Evolutionary conservation across 192 early-diverging fungal species (phyloP).

Genomic region (Dissophora globulifera): DNA sequence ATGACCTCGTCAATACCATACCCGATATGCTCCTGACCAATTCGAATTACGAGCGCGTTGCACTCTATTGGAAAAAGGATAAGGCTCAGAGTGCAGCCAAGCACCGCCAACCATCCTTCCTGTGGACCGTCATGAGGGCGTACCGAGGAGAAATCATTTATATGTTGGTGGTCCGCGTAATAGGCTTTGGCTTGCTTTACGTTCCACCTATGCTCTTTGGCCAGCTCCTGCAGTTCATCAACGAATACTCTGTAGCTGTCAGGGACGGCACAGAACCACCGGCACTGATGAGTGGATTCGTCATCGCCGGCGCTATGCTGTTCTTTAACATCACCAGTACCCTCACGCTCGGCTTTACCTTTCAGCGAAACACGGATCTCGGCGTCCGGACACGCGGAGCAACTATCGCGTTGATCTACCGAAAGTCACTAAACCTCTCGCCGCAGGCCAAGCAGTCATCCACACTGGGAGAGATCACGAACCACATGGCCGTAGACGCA

Average conservation of each 20-base stretch:
- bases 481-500: constrained; percentile 76
- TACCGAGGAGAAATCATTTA: constrained; percentile 1
- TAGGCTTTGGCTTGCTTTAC: constrained; percentile 8
- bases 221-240: constrained; percentile 28
- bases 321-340: constrained; percentile 9
- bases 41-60: constrained; percentile 10
- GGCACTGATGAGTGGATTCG: constrained; percentile 12
- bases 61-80: constrained; percentile 5
- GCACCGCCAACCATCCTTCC: constrained; percentile 13
- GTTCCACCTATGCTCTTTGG: constrained; percentile 32
- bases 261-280: constrained; percentile 1
- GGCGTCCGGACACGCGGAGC: constrained; percentile 76
- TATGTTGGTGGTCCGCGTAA: constrained; percentile 5
- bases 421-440: constrained; percentile 82
- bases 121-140: constrained; percentile 24
- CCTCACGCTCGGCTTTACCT: neutral
- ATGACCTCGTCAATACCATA: constrained; percentile 17
- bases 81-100: neutral
- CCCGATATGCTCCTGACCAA: constrained; percentile 15
- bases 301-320: constrained; percentile 23
- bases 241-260: constrained; percentile 20
- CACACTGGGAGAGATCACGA: constrained; percentile 55
- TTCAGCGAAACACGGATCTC: constrained; percentile 56
- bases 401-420: constrained; percentile 80
- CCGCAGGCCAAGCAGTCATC: constrained; percentile 43